Conservation (phyloP, 257 asterid species). For the Capsicum chinense region DNA sequence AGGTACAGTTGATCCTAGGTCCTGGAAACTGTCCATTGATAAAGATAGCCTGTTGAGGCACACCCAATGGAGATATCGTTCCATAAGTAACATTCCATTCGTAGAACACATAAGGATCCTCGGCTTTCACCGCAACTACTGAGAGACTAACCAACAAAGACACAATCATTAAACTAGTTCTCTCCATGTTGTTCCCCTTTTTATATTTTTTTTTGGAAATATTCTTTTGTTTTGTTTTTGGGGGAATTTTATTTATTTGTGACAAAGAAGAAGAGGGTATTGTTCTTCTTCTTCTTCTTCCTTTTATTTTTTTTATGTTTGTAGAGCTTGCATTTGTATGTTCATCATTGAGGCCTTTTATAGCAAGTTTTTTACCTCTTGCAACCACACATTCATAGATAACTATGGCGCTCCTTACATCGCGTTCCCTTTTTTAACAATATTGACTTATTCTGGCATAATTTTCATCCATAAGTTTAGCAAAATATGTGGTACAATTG, state of each 20-base stretch:
- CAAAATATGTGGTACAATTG: background rate
- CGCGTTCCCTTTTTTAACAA: background rate
- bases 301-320: background rate
- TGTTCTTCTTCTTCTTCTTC: conserved; percentile 6
- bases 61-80: conserved; percentile 31
- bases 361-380: background rate
- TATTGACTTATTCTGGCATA: background rate
- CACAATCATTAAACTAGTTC: background rate
- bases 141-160: conserved; percentile 22
- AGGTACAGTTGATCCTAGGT: conserved; percentile 23
- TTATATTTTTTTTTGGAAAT: background rate
- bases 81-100: conserved; percentile 32
- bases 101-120: conserved; percentile 23
- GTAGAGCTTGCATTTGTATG: conserved; percentile 18
- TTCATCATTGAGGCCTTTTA: background rate
- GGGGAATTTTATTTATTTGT: background rate
- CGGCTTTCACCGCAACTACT: conserved; percentile 10
- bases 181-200: background rate
- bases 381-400: background rate
- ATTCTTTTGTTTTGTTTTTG: background rate
- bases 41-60: conserved; percentile 30
- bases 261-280: conserved; percentile 26
- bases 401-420: background rate
- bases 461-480: background rate
- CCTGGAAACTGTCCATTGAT: conserved; percentile 30